Percentiles rank a stretch among this genome's conserved stretches.
Evolutionary conservation across 1,139 yeast species (phyloP).

Genomic region (Geotrichum carabidarum): DNA sequence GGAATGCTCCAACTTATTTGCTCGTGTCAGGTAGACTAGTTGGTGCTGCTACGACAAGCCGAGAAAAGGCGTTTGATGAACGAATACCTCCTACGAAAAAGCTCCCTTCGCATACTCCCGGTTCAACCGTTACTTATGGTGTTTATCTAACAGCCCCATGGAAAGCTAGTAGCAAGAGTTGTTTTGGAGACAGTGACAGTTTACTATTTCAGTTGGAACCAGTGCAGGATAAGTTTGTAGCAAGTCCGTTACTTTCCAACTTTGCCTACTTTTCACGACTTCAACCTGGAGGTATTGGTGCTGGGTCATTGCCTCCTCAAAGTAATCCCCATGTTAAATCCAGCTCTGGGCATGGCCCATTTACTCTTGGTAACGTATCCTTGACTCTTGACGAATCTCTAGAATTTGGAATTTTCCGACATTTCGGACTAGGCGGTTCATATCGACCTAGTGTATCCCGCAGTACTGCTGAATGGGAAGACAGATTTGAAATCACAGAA

Average conservation of each 20-base stretch:
- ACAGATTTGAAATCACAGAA: conserved; percentile 64
- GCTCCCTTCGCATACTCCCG: conserved; percentile 18
- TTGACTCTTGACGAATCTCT: conserved; percentile 69
- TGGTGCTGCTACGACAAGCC: conserved; percentile 18
- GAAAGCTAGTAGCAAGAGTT: conserved; percentile 64
- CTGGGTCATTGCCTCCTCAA: conserved; percentile 51
- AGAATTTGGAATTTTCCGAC: conserved; percentile 77
- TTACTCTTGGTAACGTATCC: conserved; percentile 59
- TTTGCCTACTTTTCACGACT: conserved; percentile 37
- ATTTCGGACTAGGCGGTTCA: conserved; percentile 52
- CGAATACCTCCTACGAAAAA: conserved; percentile 26
- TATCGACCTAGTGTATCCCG: conserved; percentile 37
- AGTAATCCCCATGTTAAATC: conserved; percentile 5
- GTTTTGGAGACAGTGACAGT: conserved; percentile 60
- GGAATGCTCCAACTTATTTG: conserved; percentile 82
- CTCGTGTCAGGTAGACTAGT: conserved; percentile 55
- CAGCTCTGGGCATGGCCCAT: conserved; percentile 20
- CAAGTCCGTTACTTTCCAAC: conserved; percentile 24
- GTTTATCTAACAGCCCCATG: conserved; percentile 66
- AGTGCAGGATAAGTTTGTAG: conserved; percentile 49
- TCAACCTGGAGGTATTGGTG: conserved; percentile 63
- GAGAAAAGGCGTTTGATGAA: conserved; percentile 27
- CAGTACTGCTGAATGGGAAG: conserved; percentile 51
- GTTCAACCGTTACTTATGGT: conserved; percentile 47
- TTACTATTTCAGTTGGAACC: conserved; percentile 64